A percentile compares a stretch with the other conserved stretches of the same genome.
Conservation (phyloP, 2,329 filamentous ascomycete species). For the Torrubiella hemipterigena region DNA sequence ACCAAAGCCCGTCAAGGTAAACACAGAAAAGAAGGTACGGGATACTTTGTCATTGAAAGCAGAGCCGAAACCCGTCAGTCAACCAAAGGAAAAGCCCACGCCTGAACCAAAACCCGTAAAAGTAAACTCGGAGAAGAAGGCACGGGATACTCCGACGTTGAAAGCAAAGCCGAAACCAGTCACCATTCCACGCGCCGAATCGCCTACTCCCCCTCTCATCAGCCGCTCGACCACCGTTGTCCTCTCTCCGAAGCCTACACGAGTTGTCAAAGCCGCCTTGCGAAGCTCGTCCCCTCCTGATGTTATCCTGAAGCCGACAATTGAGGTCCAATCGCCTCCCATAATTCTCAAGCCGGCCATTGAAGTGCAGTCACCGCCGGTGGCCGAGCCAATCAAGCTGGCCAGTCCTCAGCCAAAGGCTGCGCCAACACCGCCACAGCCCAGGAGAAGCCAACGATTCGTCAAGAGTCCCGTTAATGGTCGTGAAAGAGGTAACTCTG, state of each 20-base stretch:
- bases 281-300: constrained; percentile 14
- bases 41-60: neutral
- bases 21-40: neutral
- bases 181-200: constrained; percentile 2
- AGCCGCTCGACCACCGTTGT: constrained; percentile 12
- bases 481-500: constrained; percentile 8
- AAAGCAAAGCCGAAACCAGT: neutral
- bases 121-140: neutral
- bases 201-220: constrained; percentile 10
- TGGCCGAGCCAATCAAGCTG: constrained; percentile 18
- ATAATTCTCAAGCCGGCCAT: constrained; percentile 12
- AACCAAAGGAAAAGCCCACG: too few species aligned
- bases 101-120: too few species aligned
- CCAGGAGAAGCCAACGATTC: constrained; percentile 15
- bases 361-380: constrained; percentile 11
- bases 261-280: constrained; percentile 16
- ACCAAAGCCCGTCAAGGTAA: too few species aligned
- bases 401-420: constrained; percentile 8
- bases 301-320: too few species aligned
- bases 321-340: too few species aligned
- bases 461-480: constrained; percentile 1
- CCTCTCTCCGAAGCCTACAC: constrained; percentile 19
- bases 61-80: too few species aligned
- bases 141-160: too few species aligned
- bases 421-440: constrained; percentile 24